Evolutionary conservation across 73 alveolate genomes (phyloP).

Genomic region (Urostyla sp.): DNA sequence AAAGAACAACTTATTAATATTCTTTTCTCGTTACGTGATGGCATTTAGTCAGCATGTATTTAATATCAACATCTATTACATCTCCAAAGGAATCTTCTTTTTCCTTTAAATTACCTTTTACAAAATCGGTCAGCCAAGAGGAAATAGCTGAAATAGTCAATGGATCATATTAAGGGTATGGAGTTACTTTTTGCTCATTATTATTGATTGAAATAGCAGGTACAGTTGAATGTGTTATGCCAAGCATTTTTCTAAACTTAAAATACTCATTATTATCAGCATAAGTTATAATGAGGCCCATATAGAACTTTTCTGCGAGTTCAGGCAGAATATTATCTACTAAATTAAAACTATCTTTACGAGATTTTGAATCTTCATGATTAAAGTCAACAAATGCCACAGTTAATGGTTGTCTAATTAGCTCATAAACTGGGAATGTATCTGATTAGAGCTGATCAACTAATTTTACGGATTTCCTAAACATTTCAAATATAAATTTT

Average conservation of each 20-base stretch:
- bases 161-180: slow-evolving; percentile 38
- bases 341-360: slow-evolving; percentile 7
- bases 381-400: slow-evolving; percentile 57
- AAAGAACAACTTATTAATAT: slow-evolving; percentile 7
- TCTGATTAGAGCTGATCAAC: slow-evolving; percentile 55
- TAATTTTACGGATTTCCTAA: slow-evolving; percentile 8
- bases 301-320: slow-evolving; percentile 36
- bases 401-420: slow-evolving; percentile 54
- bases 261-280: slow-evolving; percentile 11
- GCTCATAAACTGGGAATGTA: slow-evolving; percentile 36
- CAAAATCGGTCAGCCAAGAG: slow-evolving; percentile 26
- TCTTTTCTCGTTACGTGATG: neutral
- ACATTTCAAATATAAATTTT: neutral
- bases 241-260: slow-evolving; percentile 17
- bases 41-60: slow-evolving; percentile 17
- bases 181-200: slow-evolving; percentile 51
- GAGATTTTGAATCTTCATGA: neutral
- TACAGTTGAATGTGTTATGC: slow-evolving; percentile 44
- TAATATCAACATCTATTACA: slow-evolving; percentile 39
- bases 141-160: neutral
- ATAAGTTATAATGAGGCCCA: slow-evolving; percentile 43
- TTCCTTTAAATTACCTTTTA: slow-evolving; percentile 1
- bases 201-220: slow-evolving; percentile 60
- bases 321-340: slow-evolving; percentile 22
- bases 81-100: slow-evolving; percentile 22